Evolutionary conservation across 2,329 filamentous ascomycete species (phyloP).

Genomic region (Colletotrichum lini): DNA sequence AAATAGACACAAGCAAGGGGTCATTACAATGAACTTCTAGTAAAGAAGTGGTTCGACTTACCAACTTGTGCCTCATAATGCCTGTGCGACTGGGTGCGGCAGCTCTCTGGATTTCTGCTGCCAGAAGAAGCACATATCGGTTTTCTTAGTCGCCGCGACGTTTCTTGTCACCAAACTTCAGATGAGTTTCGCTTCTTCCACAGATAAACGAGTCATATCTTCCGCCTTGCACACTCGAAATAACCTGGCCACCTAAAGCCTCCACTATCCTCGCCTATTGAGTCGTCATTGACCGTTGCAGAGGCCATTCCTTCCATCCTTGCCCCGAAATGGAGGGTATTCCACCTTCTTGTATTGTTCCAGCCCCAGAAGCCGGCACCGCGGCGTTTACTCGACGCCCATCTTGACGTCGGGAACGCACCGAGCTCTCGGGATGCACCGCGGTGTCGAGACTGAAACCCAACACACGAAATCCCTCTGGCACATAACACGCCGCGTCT

Average conservation of each 20-base stretch:
- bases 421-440: slow-evolving; percentile 25
- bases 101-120: background rate
- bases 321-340: slow-evolving; percentile 13
- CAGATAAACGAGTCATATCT: slow-evolving; percentile 36
- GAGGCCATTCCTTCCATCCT: slow-evolving; percentile 18
- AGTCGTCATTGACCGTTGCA: background rate
- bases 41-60: background rate
- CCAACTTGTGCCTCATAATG: background rate
- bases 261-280: background rate
- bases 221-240: slow-evolving; percentile 1
- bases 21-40: too few species aligned
- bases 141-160: slow-evolving; percentile 21
- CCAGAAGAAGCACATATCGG: slow-evolving; percentile 2
- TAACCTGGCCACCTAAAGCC: background rate
- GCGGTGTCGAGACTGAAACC: slow-evolving; percentile 30
- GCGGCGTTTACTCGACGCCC: slow-evolving; percentile 18
- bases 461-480: slow-evolving; percentile 36
- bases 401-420: slow-evolving; percentile 8
- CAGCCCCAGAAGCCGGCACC: slow-evolving; percentile 4
- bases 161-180: slow-evolving; percentile 37
- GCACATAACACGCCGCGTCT: slow-evolving; percentile 32
- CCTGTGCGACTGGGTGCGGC: background rate
- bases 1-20: background rate
- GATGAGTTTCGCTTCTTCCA: slow-evolving; percentile 38
- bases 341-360: slow-evolving; percentile 6